Conservation (phyloP, 2,329 filamentous ascomycete species). For the Massarina eburnea region DNA sequence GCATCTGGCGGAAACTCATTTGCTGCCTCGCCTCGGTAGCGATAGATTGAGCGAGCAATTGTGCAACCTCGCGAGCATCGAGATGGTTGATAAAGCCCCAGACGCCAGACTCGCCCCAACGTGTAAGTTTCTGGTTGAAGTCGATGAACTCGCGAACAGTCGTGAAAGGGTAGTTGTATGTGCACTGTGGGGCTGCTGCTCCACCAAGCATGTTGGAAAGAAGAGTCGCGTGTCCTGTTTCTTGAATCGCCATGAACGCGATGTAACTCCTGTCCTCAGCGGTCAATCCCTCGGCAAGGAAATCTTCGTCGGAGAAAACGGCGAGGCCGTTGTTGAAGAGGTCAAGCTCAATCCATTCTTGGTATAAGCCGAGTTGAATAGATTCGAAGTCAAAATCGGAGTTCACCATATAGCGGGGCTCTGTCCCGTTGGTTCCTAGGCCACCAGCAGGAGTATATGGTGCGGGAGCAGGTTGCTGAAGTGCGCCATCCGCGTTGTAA, state of each 20-base stretch:
- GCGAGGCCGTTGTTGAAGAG: conserved; percentile 76
- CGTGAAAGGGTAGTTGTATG: conserved; percentile 77
- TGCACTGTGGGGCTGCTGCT: conserved; percentile 71
- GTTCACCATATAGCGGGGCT: conserved; percentile 73
- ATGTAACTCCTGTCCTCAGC: conserved; percentile 71
- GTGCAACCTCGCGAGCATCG: conserved; percentile 72
- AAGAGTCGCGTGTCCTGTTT: conserved; percentile 75
- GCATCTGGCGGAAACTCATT: conserved; percentile 81
- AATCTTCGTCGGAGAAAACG: conserved; percentile 69
- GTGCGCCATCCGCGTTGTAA: conserved; percentile 71
- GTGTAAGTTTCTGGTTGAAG: conserved; percentile 83
- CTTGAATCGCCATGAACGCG: conserved; percentile 75
- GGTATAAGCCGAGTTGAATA: conserved; percentile 72
- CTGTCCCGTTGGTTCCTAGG: conserved; percentile 73
- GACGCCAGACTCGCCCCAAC: conserved; percentile 76
- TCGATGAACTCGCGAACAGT: conserved; percentile 78
- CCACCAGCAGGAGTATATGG: conserved; percentile 71
- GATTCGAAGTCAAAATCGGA: conserved; percentile 85
- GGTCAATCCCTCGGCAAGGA: conserved; percentile 66
- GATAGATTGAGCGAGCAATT: conserved; percentile 74
- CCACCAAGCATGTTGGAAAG: conserved; percentile 76
- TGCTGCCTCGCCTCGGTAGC: conserved; percentile 80
- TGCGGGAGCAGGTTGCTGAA: conserved; percentile 68
- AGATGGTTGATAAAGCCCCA: conserved; percentile 80
- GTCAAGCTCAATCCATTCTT: conserved; percentile 84